Evolutionary conservation across 352 stramenopile genomes (phyloP), one percentile per base, ranked within the genome.

Genomic region (Phytophthora kernoviae): DNA sequence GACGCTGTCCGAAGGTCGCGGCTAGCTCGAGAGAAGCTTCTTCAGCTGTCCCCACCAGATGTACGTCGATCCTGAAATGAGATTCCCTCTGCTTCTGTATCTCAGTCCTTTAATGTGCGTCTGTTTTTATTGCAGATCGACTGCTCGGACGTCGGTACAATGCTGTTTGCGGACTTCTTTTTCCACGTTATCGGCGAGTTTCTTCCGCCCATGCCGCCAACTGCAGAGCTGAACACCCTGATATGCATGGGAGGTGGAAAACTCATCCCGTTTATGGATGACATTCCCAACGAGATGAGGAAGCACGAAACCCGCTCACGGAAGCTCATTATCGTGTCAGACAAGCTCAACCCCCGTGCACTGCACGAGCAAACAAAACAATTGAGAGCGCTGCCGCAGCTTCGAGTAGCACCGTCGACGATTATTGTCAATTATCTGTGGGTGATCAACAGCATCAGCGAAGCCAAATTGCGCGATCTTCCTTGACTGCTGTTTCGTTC

Each of bases 361-460:
- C 54, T 90, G 21, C 70, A 75, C 21, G 68, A 80, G 37, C 54
- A 70, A 24, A 67, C 73, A 36, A 75, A 54, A 54, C 40, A 75
- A 10, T 50, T 92, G n/a, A 75, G 59, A 37, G 50, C 62, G 7
- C 51, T 78, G 33, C 68, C 72, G 22, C 68, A 86, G 45, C 47
- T 92, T 9, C 75, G 75, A 40, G 36, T 43, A n/a, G 47, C 86
- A 7, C 56, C 50, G 2, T 51, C 63, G 34, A 69, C 77, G 36
- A 58, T 72, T 17, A 83, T 91, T 58, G 82, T 95, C 36, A 92
- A 85, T 65, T 95, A 93, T 63, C 71, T 92, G 58, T 95, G 86
- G 86, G 69, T 95, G 32, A 80, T 95, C 45, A 90, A 93, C 70
- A 93, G 84, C 58, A 91, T 95, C 59, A 93, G 82, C 57, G 82